These are phyloP conservation scores for Phytophthora hibernalis DNA, from an alignment of 352 stramenopile genomes.

Conservation along the genomic window DNA sequence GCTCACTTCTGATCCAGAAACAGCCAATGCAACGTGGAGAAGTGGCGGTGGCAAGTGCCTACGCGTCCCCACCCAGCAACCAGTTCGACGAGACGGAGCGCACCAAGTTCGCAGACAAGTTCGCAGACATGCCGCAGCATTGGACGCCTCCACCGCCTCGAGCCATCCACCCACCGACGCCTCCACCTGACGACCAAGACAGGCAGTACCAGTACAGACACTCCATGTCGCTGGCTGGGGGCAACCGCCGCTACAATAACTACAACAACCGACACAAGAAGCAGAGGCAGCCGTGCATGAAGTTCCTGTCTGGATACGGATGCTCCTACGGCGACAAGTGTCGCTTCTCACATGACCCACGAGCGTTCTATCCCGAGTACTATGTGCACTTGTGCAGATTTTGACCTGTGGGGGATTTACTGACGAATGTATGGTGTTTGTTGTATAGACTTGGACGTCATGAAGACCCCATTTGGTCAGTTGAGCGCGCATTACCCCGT, in stretches of 20 bases:
- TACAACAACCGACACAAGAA: conserved; percentile 34
- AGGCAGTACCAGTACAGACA: conserved; percentile 27
- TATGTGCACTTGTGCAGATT: conserved; percentile 7
- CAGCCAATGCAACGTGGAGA: conserved; percentile 41
- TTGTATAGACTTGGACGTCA: conserved; percentile 13
- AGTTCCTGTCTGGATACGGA: conserved; percentile 48
- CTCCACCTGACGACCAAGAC: conserved; percentile 10
- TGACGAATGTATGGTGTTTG: neutral
- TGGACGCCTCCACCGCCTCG: conserved; percentile 1
- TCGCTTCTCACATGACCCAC: conserved; percentile 61
- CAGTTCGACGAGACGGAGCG: conserved; percentile 26
- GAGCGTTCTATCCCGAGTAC: conserved; percentile 29
- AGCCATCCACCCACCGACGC: conserved; percentile 4
- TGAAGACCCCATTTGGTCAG: conserved; percentile 26
- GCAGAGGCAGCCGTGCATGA: conserved; percentile 40
- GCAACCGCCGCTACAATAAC: conserved; percentile 12
- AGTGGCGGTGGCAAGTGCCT: conserved; percentile 52
- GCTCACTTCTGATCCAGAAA: conserved; percentile 22
- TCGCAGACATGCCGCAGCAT: conserved; percentile 21
- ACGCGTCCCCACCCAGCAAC: conserved; percentile 16
- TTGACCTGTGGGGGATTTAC: neutral
- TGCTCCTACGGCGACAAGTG: conserved; percentile 66
- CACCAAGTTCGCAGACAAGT: conserved; percentile 1
- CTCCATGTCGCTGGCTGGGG: neutral
- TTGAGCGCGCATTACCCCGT: conserved; percentile 19